Evolutionary conservation across 2,329 filamentous ascomycete genomes (phyloP), one percentile per base, ranked within the genome.

Genomic region (Shiraia sp.): DNA sequence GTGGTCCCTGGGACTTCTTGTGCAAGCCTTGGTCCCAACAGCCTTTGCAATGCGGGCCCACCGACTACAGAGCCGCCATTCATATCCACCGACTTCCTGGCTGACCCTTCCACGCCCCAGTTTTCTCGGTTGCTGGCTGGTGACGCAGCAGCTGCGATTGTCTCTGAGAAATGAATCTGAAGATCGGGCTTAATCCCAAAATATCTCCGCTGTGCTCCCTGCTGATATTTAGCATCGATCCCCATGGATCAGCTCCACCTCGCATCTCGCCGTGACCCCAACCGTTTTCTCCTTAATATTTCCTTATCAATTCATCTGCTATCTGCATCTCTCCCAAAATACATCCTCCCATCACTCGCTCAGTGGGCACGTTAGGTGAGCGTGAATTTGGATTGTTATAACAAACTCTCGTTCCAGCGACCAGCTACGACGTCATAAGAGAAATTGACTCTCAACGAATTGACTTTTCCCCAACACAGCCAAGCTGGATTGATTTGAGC

Each of bases 181-280:
- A 47, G 53, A 55, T 58, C 56, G 53, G 33, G 41, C 37, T 23
- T 26, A 43, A 47, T 47, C 43, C 52, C 44, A 53, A 55, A 41
- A 49, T 53, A 49, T 39, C 23, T 38, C 35, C 19, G 23, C 30
- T 32, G 33, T 15, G 9, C n/a, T 41, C 9, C 27, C 47, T 51
- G 42, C 42, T 49, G 40, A 43, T 55, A 49, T 47, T 45, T 53
- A 45, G 30, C 42, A 32, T 37, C 10, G 16, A 33, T 32, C 45
- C 47, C 40, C 42, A 14, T 26, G 13, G 15, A 24, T 10, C 44
- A 32, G 17, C 14, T 35, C 29, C 29, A 16, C 23, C 13, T 13
- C 19, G 10, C 19, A 40, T 26, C 25, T 38, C 14, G 26, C 31
- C 22, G 16, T 44, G 24, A 13, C 32, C 22, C 34, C 24, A 22